A percentile compares a stretch with the other conserved stretches of the same genome.
phyloP scores from a whole-genome alignment of 345 rosid genomes.

The Arabis alpina region DNA sequence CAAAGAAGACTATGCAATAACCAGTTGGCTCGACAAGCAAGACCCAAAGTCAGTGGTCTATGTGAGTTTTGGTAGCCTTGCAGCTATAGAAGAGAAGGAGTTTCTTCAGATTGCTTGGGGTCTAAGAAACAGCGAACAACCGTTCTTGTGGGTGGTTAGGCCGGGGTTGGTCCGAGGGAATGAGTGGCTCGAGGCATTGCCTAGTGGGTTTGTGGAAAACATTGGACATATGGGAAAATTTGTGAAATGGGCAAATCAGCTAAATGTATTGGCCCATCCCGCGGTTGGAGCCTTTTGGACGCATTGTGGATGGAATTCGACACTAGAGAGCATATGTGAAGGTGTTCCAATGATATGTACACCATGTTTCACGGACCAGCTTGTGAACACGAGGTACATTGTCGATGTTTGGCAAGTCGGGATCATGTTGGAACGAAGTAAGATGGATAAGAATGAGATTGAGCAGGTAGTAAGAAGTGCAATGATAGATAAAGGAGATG shows the following conservation, averaged over 20 bases:
- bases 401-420: slow-evolving; percentile 66
- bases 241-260: slow-evolving; percentile 76
- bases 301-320: slow-evolving; percentile 77
- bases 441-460: slow-evolving; percentile 47
- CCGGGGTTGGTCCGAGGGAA: slow-evolving; percentile 43
- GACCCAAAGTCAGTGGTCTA: slow-evolving; percentile 52
- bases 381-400: slow-evolving; percentile 53
- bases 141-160: slow-evolving; percentile 77
- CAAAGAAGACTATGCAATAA: slow-evolving; percentile 40
- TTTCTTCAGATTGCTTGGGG: slow-evolving; percentile 63
- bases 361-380: slow-evolving; percentile 60
- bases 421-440: slow-evolving; percentile 42
- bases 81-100: slow-evolving; percentile 42
- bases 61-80: slow-evolving; percentile 68
- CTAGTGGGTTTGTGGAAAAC: slow-evolving; percentile 51
- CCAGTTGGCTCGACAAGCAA: slow-evolving; percentile 62
- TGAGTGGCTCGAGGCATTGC: slow-evolving; percentile 49
- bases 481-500: slow-evolving; percentile 47
- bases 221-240: slow-evolving; percentile 50
- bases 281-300: slow-evolving; percentile 68
- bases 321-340: slow-evolving; percentile 62
- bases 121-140: slow-evolving; percentile 48
- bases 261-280: slow-evolving; percentile 57
- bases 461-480: slow-evolving; percentile 47
- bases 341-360: slow-evolving; percentile 83